Base-by-base conservation (phyloP, 768 basidiomycete species). In the Tylopilus plumbeoviolaceoides region DNA sequence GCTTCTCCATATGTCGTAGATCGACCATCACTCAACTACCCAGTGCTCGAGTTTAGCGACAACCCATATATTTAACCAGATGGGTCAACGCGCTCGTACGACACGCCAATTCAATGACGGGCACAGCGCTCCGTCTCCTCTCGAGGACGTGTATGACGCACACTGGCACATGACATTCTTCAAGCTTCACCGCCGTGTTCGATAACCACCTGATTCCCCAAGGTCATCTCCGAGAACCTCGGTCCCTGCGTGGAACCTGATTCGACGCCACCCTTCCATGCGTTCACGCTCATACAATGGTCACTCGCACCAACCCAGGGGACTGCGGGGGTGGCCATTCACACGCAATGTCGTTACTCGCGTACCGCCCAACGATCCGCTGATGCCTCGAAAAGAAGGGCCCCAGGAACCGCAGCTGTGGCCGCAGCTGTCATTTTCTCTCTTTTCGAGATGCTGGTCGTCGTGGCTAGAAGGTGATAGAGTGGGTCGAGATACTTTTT, bases 351-450 rank as follows among this genome's bases (percentile, higher is more conserved):
- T n/a, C 38, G 38, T 38, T n/a, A 38, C n/a, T 9, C 35, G n/a
- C n/a, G 38, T 38, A n/a, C 17, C 6, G 38, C 38, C 38, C n/a
- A 9, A 12, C 38, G 38, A 38, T 38, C 38, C 38, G n/a, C 38
- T n/a, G 38, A 17, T 38, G 8, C n/a, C n/a, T 18, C 4, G 28
- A 15, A 4, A 17, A 30, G 10, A 10, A 7, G 28, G 4, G 33
- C 11, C 4, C 18, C 40, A 59, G 58, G 58, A 50, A 56, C 58
- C 58, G 58, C 58, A 59, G 58, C 47, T 1, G 18, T 39, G 18
- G 20, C 15, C 12, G 38, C 18, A 47, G 20, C 17, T 20, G 3
- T 28, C 8, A 8, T 30, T 30, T 30, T 10, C 28, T 42, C 10
- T 39, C 14, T 5, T 21, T 11, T 38, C 35, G 31, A 51, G 47